Evolutionary conservation across 768 basidiomycete genomes (phyloP), one percentile per base, ranked within the genome.

Genomic region (Dioszegia hungarica): DNA sequence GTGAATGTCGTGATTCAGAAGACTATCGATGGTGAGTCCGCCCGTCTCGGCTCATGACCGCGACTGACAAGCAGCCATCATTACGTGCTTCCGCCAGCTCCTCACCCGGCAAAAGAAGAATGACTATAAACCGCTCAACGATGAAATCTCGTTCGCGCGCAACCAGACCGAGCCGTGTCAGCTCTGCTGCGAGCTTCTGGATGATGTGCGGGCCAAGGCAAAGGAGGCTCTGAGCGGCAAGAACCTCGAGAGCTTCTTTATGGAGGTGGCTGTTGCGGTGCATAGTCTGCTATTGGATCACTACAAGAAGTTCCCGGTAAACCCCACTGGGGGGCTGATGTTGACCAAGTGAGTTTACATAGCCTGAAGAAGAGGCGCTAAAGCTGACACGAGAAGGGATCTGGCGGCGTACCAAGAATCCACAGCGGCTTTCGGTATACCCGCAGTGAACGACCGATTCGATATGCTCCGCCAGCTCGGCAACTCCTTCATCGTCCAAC

Each of bases 391-490:
- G 9, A 9, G 5, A 44, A 97, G 93, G 78, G 95, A 99, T 72
- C 83, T 99, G 65, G 95, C 93, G 63, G 85, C 88, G 20, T 99
- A 99, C 70, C 95, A 98, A 79, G 95, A 98, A 66, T 83, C 83
- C 1, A 84, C 95, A 63, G 79, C 81, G 60, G 84, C 82, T n/a
- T 97, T 94, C 78, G 81, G 82, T 28, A 85, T 95, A 39, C 84
- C 89, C 11, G 81, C 88, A 6, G 81, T 99, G 8, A 84, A 86
- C 62, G 93, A 98, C 74, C 90, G 94, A 22, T 99, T 94, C 78
- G 95, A 98, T 73, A 97, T 98, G 79, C 86, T 98, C 61, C 87
- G 93, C 37, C 93, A 98, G 75, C 84, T 99, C 4, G 95, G 94
- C 63, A 94, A 98, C 70, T 82, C 93, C 62, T 99, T 97, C 82